phyloP scores from a whole-genome alignment of 2,329 filamentous ascomycete genomes.

The Dactylonectria macrodidyma region DNA sequence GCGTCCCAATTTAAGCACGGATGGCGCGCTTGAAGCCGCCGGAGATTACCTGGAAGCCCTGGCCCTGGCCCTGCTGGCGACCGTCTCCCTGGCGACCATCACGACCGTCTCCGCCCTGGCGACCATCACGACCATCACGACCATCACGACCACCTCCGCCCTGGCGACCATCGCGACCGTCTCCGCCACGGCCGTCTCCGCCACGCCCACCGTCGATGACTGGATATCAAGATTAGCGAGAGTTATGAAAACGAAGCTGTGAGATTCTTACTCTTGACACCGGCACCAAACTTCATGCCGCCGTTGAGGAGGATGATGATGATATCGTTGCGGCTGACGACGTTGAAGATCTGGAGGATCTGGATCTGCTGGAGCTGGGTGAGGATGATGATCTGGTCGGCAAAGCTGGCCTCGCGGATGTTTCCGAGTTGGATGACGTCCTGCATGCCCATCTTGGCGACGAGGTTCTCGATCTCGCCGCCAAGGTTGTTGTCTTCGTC shows the following conservation, averaged over 20 bases:
- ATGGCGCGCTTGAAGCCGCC: neutral
- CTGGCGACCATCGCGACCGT: too few species aligned
- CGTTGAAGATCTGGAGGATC: neutral
- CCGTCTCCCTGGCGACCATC: neutral
- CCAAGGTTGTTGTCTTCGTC: neutral
- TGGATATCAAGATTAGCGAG: neutral
- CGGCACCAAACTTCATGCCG: neutral
- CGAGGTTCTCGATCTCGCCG: neutral
- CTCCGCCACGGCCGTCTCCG: too few species aligned
- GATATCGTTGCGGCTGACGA: constrained; percentile 3
- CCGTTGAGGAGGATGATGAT: neutral
- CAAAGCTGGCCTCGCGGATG: neutral
- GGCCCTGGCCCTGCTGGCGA: neutral
- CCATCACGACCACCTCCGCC: too few species aligned
- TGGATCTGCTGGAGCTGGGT: constrained; percentile 2
- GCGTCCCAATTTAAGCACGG: neutral
- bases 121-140: neutral
- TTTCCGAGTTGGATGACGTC: neutral
- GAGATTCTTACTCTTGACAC: neutral
- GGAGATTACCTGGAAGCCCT: neutral
- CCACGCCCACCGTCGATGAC: neutral
- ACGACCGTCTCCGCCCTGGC: neutral
- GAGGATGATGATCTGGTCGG: constrained; percentile 1
- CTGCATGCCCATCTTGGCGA: constrained; percentile 2
- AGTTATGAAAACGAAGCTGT: neutral